phyloP scores from a whole-genome alignment of 148 eudicot species.

The Rhododendron ferrugineum region DNA sequence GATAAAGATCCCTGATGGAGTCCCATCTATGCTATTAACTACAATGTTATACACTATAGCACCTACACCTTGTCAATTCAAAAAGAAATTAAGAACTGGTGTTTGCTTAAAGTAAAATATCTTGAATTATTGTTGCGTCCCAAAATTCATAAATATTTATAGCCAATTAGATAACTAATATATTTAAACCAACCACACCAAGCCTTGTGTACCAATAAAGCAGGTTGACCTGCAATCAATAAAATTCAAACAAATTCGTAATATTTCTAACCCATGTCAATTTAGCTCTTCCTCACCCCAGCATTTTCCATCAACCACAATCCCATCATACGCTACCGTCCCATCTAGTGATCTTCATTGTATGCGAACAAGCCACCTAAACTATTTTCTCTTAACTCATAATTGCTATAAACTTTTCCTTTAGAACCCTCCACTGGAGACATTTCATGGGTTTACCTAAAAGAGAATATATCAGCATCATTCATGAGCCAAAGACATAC shows the following conservation, averaged over 20 bases:
- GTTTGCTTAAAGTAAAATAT: background rate
- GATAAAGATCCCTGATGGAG: background rate
- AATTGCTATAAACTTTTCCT: background rate
- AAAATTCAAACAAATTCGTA: background rate
- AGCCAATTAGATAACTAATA: background rate
- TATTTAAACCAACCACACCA: background rate
- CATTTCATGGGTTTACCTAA: background rate
- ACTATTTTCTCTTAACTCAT: background rate
- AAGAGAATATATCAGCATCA: background rate
- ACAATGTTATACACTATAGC: background rate
- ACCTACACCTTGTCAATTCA: background rate
- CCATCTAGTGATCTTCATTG: background rate
- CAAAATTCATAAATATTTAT: background rate
- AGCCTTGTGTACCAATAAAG: background rate
- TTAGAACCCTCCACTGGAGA: background rate
- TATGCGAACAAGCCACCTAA: background rate
- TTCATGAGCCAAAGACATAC: background rate
- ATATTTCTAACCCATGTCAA: background rate
- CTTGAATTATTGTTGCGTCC: background rate
- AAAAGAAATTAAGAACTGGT: background rate
- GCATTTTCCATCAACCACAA: no score
- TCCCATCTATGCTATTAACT: background rate
- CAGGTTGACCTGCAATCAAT: background rate
- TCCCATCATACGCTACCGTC: background rate
- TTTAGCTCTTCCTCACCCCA: background rate